Evolutionary conservation across 2,329 filamentous ascomycete species (phyloP).

Genomic region (Aspergillus hiratsukae): DNA sequence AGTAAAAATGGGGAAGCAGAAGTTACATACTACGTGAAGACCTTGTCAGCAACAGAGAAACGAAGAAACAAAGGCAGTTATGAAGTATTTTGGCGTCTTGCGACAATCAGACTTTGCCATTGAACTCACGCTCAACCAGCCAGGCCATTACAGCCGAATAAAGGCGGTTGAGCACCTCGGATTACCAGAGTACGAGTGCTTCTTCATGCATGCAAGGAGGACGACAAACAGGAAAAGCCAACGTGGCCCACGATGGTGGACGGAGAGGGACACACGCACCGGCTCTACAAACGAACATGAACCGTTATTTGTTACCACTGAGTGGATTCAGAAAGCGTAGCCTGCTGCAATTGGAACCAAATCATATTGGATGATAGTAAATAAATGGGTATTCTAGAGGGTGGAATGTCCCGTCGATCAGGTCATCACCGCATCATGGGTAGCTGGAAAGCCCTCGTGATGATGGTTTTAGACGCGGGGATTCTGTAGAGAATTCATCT

Average conservation of each 20-base stretch:
- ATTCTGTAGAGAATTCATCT: constrained; percentile 51
- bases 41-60: neutral
- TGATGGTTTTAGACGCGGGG: constrained; percentile 79
- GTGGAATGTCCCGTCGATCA: constrained; percentile 39
- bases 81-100: neutral
- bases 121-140: constrained; percentile 43
- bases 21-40: neutral
- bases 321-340: neutral
- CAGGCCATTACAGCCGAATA: constrained; percentile 11
- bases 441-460: constrained; percentile 53
- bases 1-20: neutral
- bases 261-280: constrained; percentile 1
- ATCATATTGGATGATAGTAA: neutral
- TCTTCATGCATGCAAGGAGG: constrained; percentile 29
- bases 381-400: constrained; percentile 6
- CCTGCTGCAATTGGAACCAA: neutral
- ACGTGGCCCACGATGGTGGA: neutral
- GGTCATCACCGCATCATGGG: constrained; percentile 47
- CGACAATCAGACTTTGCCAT: constrained; percentile 42
- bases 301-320: neutral
- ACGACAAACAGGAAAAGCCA: constrained; percentile 1
- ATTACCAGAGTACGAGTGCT: constrained; percentile 43
- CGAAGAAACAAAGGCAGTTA: neutral
- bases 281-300: neutral
- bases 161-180: constrained; percentile 41